These are phyloP conservation scores for Tephrocybe rancida DNA, from an alignment of 768 basidiomycete species.

Conservation along the genomic window DNA sequence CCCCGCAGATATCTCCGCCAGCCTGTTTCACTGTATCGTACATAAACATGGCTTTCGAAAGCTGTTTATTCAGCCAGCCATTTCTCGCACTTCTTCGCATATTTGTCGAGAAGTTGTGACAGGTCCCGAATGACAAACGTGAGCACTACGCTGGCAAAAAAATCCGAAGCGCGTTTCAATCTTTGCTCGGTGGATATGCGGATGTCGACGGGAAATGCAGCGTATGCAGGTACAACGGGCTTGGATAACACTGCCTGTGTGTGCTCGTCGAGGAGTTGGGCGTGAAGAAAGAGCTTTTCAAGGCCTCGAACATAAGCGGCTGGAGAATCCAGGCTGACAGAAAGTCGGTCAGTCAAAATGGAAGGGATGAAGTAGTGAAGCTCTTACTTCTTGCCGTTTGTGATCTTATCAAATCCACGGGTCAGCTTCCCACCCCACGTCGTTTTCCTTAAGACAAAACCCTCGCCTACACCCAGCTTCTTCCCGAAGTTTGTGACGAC, in stretches of 20 bases:
- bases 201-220: conserved; percentile 65
- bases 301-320: conserved; percentile 80
- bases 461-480: conserved; percentile 88
- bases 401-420: conserved; percentile 79
- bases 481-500: conserved; percentile 83
- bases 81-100: conserved; percentile 91
- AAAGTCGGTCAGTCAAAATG: conserved; percentile 18
- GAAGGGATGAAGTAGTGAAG: conserved; percentile 8
- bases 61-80: conserved; percentile 78
- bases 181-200: conserved; percentile 69
- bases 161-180: conserved; percentile 84
- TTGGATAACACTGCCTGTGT: conserved; percentile 70
- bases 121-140: conserved; percentile 90
- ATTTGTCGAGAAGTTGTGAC: conserved; percentile 87
- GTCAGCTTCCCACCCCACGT: conserved; percentile 78
- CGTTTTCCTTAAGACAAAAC: conserved; percentile 81
- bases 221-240: conserved; percentile 73
- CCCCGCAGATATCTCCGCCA: conserved; percentile 2
- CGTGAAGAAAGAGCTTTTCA: conserved; percentile 68
- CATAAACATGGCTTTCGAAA: neutral
- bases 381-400: conserved; percentile 85
- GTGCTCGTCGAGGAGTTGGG: conserved; percentile 87
- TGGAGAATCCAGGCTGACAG: conserved; percentile 81
- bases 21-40: conserved; percentile 4
- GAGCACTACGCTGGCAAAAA: conserved; percentile 86